Evolutionary conservation across 179 eudicot genomes (phyloP).

Genomic region (Patellifolia procumbens): DNA sequence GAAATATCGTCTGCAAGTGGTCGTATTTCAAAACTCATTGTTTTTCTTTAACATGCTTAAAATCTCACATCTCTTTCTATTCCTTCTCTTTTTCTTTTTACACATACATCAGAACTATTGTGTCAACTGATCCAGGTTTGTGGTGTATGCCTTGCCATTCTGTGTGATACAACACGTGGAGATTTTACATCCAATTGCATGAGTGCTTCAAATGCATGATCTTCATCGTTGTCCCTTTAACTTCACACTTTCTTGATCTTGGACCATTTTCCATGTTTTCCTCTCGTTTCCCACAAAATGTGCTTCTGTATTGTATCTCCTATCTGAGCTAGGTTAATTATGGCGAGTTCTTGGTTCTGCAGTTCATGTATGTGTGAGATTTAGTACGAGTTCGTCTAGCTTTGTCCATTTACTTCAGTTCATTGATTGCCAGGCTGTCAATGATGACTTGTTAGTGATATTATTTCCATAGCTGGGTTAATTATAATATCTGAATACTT

Average conservation of each 20-base stretch:
- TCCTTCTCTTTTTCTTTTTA: neutral
- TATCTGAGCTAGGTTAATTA: neutral
- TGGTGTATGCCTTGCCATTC: neutral
- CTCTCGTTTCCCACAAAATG: too few species aligned
- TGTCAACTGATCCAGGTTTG: neutral
- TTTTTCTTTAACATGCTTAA: neutral
- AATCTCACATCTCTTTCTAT: neutral
- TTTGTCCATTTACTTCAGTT: neutral
- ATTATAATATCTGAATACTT: neutral
- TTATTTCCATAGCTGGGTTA: neutral
- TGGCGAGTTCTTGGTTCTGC: neutral
- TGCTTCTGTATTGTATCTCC: neutral
- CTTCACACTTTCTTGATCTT: neutral
- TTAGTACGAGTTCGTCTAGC: neutral
- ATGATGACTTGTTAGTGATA: neutral
- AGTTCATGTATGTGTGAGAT: neutral
- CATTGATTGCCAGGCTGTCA: constrained; percentile 2
- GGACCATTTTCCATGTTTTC: too few species aligned
- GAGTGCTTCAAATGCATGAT: neutral
- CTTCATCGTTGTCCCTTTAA: neutral
- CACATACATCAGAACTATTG: neutral
- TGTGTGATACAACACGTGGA: neutral
- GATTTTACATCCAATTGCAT: neutral
- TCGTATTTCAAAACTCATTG: neutral
- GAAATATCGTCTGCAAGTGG: neutral